Base-by-base conservation (phyloP, 805 yeast genomes). In the Nakazawaea peltata region DNA sequence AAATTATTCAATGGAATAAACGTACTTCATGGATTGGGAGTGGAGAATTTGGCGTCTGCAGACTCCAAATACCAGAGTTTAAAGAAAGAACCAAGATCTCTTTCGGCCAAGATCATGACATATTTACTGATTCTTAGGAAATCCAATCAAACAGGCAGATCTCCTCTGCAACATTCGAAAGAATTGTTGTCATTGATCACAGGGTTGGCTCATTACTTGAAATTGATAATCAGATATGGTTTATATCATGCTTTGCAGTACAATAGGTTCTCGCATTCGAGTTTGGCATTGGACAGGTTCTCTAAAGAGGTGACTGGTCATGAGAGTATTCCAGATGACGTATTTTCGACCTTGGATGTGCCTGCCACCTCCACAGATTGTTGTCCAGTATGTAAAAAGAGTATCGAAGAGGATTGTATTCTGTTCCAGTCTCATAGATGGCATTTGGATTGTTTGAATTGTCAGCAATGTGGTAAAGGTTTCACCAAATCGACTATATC, bases 131-230 rank as follows among this genome's bases (percentile, higher is more conserved):
- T 86, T 23, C 59, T 92, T 28, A 67, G 96, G 42, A 86, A 84
- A 48, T 65, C 75, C 0, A 54, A 50, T 28, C 34, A 45, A 44
- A 56, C 45, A 57, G 30, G 63, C 17, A 48, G 58, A 6, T 60
- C 61, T 3, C 38, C 57, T 12, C 47, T 53, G 17, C 59, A 71
- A 27, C 34, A 28, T 15, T 74, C 87, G 0, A 78, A 82, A 3
- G 80, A 77, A 36, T 52, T 90, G 26, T 67, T 92, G 45, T 74
- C 90, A 0, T 75, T 88, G 9, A 88, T 88, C 4, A 85, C 96
- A 1, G 87, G 94, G 0, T 63, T 90, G 46, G 97, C 98, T 0
- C 97, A 92, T 53, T 90, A 87, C 56, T 65, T 92, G 48, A 92
- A 92, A 54, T 65, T 90, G 5, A 62, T 92, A 16, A 81, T 90